Evolutionary conservation across 192 early-diverging fungal genomes (phyloP).

Genomic region (Entomortierella lignicola): DNA sequence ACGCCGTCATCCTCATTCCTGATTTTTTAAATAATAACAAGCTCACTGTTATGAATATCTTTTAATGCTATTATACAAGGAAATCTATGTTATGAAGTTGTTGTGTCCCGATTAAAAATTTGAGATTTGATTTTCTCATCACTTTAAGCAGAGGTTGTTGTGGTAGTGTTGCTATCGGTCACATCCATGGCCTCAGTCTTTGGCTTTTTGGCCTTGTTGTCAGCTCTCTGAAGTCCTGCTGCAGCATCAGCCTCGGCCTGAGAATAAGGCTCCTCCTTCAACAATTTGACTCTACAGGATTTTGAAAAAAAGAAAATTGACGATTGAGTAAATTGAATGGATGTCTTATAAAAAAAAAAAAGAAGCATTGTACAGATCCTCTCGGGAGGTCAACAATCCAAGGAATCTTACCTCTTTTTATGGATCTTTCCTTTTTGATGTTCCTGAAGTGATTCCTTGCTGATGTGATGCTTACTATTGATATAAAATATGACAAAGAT

Average conservation of each 20-base stretch:
- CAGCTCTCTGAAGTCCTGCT: conserved; percentile 69
- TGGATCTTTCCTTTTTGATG: conserved; percentile 88
- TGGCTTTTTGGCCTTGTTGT: conserved; percentile 55
- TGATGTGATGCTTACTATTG: conserved; percentile 77
- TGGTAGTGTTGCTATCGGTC: conserved; percentile 15
- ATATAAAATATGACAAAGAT: not conserved
- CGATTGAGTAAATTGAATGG: no score
- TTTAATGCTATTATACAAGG: conserved; percentile 38
- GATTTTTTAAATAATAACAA: no score
- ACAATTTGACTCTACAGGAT: conserved; percentile 73
- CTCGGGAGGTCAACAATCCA: not conserved
- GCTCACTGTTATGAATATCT: not conserved
- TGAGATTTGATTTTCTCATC: not conserved
- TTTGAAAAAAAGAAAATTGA: not conserved
- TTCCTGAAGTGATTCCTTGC: conserved; percentile 64
- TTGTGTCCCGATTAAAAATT: not conserved
- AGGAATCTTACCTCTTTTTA: conserved; percentile 72
- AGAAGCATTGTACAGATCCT: no score
- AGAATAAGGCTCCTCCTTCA: conserved; percentile 88
- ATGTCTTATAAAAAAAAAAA: no score
- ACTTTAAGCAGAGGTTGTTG: conserved; percentile 27
- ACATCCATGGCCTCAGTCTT: conserved; percentile 44
- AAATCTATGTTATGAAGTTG: not conserved
- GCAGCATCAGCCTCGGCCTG: conserved; percentile 88
- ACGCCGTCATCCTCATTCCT: no score